Base-by-base conservation (phyloP, 306 rosid species). In the Clitoria ternatea region DNA sequence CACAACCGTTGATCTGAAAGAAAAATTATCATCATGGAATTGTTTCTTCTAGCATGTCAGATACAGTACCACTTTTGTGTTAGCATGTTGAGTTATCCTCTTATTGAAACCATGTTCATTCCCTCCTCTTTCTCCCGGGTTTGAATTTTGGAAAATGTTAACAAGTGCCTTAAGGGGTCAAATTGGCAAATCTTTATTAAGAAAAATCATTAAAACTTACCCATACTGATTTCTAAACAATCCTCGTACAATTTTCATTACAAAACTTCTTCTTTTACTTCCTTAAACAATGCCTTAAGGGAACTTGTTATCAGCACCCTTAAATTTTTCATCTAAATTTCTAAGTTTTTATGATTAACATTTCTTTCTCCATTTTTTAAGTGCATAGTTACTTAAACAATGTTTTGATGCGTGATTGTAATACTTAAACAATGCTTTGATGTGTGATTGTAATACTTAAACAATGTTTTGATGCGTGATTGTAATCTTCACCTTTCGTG, bases 391-490 rank as follows among this genome's bases (percentile, higher is more conserved):
- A n/a, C n/a, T n/a, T n/a, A n/a, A n/a, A n/a, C n/a, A n/a, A n/a
- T n/a, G 52, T 54, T 43, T 45, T 74, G 56, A 70, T 63, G 6
- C 57, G 18, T 77, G 42, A 76, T 52, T 29, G 36, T 56, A 48
- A 5, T 57, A n/a, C n/a, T n/a, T n/a, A n/a, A n/a, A n/a, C n/a
- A n/a, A n/a, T n/a, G 52, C 47, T 43, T 45, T 74, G 56, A 70
- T 63, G 6, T 64, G 18, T 77, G 42, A 76, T 52, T 29, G 36
- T 56, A 48, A 5, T 57, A n/a, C n/a, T n/a, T n/a, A n/a, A n/a
- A n/a, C n/a, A n/a, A n/a, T n/a, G 52, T 54, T 43, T 45, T 74
- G 56, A 70, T 63, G 6, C 57, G 18, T 77, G 42, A 76, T 52
- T 29, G 36, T 56, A 48, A 5, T 57, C 76, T 76, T 23, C 66